These are phyloP conservation scores for Colletotrichum sp. DNA, from an alignment of 2,329 filamentous ascomycete species.

Conservation along the genomic window DNA sequence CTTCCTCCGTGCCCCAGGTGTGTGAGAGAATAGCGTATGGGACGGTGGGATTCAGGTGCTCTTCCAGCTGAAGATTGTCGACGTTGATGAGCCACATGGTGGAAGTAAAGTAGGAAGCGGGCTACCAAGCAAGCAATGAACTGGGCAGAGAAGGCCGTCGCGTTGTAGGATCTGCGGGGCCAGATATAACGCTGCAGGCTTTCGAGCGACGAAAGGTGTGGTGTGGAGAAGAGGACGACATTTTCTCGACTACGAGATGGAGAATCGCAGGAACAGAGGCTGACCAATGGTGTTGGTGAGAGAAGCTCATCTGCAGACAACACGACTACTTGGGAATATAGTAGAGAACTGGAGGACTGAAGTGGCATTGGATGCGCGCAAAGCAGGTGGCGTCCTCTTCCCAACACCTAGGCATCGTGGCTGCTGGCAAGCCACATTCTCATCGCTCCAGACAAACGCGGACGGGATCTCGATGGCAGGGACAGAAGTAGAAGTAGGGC, in stretches of 20 bases:
- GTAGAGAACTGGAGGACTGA: background rate
- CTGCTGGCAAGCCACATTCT: background rate
- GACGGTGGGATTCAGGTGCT: background rate
- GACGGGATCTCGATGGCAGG: background rate
- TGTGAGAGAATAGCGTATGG: constrained; percentile 26
- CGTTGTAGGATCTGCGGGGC: background rate
- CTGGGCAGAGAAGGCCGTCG: background rate
- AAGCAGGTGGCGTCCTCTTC: background rate
- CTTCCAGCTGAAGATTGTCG: background rate
- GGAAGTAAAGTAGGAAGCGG: accelerated
- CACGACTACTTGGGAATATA: background rate
- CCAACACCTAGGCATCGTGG: background rate
- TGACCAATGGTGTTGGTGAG: background rate
- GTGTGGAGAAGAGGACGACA: background rate
- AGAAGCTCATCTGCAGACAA: background rate
- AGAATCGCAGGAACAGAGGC: background rate
- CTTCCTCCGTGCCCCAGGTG: constrained; percentile 22
- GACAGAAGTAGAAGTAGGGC: background rate
- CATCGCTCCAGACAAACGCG: background rate
- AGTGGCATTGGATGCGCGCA: background rate
- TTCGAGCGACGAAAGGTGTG: background rate
- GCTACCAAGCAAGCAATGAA: background rate
- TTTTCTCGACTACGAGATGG: background rate
- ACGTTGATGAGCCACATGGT: constrained; percentile 5
- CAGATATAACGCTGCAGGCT: background rate